Evolutionary conservation across 805 yeast genomes (phyloP).

Genomic region (Pichia deserticola): DNA sequence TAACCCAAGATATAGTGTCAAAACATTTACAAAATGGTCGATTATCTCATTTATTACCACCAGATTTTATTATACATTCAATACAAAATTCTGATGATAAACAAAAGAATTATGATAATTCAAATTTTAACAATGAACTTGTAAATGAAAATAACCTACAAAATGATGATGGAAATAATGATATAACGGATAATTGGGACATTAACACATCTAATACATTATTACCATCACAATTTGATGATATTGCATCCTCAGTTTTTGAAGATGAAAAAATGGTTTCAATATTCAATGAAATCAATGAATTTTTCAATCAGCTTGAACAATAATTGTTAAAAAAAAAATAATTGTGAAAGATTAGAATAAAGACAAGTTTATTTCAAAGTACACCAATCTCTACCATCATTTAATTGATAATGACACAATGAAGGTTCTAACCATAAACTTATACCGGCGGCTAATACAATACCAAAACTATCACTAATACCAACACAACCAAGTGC

Average conservation of each 20-base stretch:
- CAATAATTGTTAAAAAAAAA: not conserved
- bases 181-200: no score
- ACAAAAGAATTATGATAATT: not conserved
- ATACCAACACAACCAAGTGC: constrained; percentile 78
- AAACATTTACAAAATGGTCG: constrained; percentile 1
- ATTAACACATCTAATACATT: not conserved
- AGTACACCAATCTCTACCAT: constrained; percentile 78
- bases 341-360: not conserved
- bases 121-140: not conserved
- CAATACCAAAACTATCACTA: constrained; percentile 80
- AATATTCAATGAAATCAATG: constrained; percentile 1
- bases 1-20: not conserved
- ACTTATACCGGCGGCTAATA: constrained; percentile 71
- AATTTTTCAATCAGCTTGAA: not conserved
- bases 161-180: no score
- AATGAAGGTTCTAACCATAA: constrained; percentile 65
- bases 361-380: constrained; percentile 12
- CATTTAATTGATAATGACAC: constrained; percentile 60
- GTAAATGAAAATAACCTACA: no score
- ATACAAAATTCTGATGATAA: not conserved
- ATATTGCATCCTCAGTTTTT: not conserved
- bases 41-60: not conserved
- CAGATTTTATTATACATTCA: not conserved
- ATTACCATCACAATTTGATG: not conserved
- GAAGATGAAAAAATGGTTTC: not conserved